These are phyloP conservation scores for Fusarium irregulare DNA, from an alignment of 2,329 filamentous ascomycete genomes.

Conservation along the genomic window DNA sequence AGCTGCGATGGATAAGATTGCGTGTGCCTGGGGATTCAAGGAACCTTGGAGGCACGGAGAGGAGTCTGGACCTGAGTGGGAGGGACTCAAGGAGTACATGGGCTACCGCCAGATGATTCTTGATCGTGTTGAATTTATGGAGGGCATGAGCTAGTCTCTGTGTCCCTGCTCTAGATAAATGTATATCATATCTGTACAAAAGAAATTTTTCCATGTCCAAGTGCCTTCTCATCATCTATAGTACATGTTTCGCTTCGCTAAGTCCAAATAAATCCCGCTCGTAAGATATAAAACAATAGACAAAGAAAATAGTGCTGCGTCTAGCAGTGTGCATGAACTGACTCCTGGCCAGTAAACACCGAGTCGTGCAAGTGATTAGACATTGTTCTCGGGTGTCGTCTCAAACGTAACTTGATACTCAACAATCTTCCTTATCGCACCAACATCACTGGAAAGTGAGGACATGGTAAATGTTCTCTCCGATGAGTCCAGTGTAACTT, in stretches of 20 bases:
- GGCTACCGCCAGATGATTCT: constrained; percentile 88
- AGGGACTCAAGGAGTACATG: constrained; percentile 84
- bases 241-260: not conserved
- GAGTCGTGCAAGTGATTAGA: not conserved
- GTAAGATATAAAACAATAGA: not conserved
- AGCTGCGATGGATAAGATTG: constrained; percentile 85
- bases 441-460: constrained; percentile 26
- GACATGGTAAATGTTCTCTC: constrained; percentile 13
- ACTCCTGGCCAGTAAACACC: not conserved
- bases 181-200: constrained; percentile 41
- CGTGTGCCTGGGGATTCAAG: constrained; percentile 91
- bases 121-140: constrained; percentile 90
- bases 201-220: not conserved
- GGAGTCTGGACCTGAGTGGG: constrained; percentile 92
- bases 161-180: constrained; percentile 1
- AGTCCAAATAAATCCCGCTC: not conserved
- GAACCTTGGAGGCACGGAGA: constrained; percentile 84
- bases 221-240: not conserved
- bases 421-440: constrained; percentile 52
- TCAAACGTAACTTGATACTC: constrained; percentile 53
- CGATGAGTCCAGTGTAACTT: constrained; percentile 49
- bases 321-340: not conserved
- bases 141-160: constrained; percentile 73
- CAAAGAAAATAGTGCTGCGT: not conserved
- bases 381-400: constrained; percentile 17